Conservation (phyloP, 2,329 filamentous ascomycete species). For the Dothiorella sarmentorum region DNA sequence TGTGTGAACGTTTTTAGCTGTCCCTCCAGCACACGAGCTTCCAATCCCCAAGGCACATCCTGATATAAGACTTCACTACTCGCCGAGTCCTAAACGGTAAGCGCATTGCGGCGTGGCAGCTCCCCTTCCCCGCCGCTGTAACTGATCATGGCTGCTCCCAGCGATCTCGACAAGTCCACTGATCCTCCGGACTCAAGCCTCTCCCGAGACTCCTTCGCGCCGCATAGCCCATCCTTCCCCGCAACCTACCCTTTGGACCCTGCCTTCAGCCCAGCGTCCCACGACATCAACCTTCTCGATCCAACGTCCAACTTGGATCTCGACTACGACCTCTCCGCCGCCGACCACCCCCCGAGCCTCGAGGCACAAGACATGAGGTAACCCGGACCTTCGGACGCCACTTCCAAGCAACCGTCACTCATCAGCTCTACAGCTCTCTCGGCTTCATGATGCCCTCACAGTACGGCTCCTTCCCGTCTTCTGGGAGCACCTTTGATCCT, state of each 20-base stretch:
- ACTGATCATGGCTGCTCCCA: conserved; percentile 33
- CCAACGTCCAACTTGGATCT: conserved; percentile 7
- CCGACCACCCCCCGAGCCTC: conserved; percentile 25
- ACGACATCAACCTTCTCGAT: conserved; percentile 14
- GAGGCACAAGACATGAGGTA: conserved; percentile 41
- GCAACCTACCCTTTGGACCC: neutral
- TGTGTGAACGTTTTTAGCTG: conserved; percentile 17
- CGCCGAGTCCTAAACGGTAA: conserved; percentile 12
- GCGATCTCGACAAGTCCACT: conserved; percentile 5
- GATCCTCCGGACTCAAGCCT: conserved; percentile 5
- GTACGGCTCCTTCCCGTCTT: conserved; percentile 36
- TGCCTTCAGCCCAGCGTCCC: conserved; percentile 3
- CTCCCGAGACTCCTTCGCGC: conserved; percentile 14
- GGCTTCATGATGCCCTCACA: conserved; percentile 40
- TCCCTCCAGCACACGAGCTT: conserved; percentile 5
- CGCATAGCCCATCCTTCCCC: conserved; percentile 12
- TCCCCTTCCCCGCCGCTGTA: conserved; percentile 25
- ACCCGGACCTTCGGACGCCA: conserved; percentile 1
- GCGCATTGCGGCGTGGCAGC: conserved; percentile 4
- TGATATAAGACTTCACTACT: conserved; percentile 14
- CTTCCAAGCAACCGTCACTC: conserved; percentile 5
- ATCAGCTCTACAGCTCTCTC: conserved; percentile 31
- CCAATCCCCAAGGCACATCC: conserved; percentile 1
- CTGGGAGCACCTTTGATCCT: conserved; percentile 22
- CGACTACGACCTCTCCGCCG: conserved; percentile 6